phyloP scores from a whole-genome alignment of 1,139 yeast species.

The Dujonia santamariae region DNA sequence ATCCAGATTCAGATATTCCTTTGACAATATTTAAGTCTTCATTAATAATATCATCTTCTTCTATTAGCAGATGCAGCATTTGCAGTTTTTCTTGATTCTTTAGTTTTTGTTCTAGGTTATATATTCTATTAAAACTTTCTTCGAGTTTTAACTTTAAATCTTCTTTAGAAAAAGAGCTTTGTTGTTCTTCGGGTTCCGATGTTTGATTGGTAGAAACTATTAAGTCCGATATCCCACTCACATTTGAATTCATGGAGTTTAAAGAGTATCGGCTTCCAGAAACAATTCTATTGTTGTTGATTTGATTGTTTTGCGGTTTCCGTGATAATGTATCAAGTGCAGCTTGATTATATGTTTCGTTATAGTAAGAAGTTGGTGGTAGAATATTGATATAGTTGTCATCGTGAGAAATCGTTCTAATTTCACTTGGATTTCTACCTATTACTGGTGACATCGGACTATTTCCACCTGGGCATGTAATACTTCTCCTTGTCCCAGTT shows the following conservation, averaged over 20 bases:
- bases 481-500: neutral
- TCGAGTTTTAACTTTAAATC: constrained; percentile 36
- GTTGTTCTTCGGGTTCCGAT: constrained; percentile 3
- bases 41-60: neutral
- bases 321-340: constrained; percentile 26
- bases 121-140: constrained; percentile 38
- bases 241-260: constrained; percentile 39
- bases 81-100: too few species aligned
- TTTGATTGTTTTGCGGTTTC: constrained; percentile 8
- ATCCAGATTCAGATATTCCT: neutral
- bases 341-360: constrained; percentile 33
- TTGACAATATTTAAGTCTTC: neutral
- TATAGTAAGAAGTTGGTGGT: constrained; percentile 19
- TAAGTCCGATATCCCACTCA: constrained; percentile 42
- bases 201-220: constrained; percentile 26
- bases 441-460: neutral
- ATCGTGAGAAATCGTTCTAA: constrained; percentile 19
- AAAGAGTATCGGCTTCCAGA: constrained; percentile 32
- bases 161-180: constrained; percentile 25
- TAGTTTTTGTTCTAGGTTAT: constrained; percentile 33
- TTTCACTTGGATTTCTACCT: neutral
- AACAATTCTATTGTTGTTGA: constrained; percentile 16
- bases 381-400: constrained; percentile 27
- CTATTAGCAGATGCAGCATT: neutral
- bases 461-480: neutral